Conservation (phyloP, 495 filamentous ascomycete species). For the Jackrogersella minutella region DNA sequence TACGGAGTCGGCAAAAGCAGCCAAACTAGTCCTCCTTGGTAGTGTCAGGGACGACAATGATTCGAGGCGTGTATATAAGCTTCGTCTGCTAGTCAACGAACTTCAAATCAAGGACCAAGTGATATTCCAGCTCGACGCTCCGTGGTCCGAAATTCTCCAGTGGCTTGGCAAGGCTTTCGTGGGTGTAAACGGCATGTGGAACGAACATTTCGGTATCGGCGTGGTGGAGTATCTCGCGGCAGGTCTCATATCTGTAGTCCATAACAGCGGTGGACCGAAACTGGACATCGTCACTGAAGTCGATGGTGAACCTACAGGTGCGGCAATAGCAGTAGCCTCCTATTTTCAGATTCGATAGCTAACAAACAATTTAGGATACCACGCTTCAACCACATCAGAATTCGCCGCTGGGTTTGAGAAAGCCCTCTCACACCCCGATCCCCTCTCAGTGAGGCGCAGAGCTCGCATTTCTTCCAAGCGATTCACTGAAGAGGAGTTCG, state of each 20-base stretch:
- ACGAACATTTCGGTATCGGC: conserved; percentile 98
- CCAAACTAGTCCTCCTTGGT: conserved; percentile 83
- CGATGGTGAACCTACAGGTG: conserved; percentile 77
- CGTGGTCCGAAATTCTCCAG: conserved; percentile 82
- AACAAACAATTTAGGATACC: conserved; percentile 69
- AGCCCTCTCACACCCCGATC: conserved; percentile 70
- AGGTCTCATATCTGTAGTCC: conserved; percentile 88
- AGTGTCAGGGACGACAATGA: conserved; percentile 86
- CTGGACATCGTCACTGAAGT: conserved; percentile 87
- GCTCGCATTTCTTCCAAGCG: conserved; percentile 78
- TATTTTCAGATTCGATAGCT: conserved; percentile 19
- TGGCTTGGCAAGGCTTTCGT: conserved; percentile 77
- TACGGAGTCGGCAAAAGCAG: conserved; percentile 55
- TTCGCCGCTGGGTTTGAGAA: conserved; percentile 82
- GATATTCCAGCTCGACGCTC: conserved; percentile 86
- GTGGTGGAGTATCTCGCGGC: conserved; percentile 98
- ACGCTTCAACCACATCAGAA: conserved; percentile 75
- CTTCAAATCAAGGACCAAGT: conserved; percentile 82
- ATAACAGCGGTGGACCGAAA: conserved; percentile 90
- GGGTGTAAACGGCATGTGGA: conserved; percentile 99
- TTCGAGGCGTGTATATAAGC: conserved; percentile 86
- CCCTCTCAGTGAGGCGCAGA: conserved; percentile 73
- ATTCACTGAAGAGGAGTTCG: conserved; percentile 90
- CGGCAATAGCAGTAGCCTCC: conserved; percentile 9
- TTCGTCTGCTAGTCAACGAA: conserved; percentile 87